Evolutionary conservation across 805 yeast genomes (phyloP), one percentile per base, ranked within the genome.

Genomic region (Yarrowia sp.): DNA sequence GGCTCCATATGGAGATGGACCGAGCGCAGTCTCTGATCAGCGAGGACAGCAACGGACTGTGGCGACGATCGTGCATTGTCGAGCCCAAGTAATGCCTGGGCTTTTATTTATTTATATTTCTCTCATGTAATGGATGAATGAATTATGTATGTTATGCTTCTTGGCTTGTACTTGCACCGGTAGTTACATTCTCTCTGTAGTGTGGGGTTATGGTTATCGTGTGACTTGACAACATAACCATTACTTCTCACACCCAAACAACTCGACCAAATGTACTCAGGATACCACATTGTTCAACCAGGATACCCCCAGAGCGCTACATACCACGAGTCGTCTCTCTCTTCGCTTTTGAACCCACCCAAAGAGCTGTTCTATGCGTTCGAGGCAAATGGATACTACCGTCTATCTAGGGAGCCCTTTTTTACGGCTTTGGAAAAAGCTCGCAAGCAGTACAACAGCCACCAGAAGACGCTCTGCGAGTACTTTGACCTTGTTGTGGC

Each of bases 21-120:
- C 63, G 66, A 14, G 67, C 73, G 14, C 71, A 72, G 62, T 63
- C 66, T 8, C 63, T 65, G 21, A 69, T 71, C 7, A 56, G 63
- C 4, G 62, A 63, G 14, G 75, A 73, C 61, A 62, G 63, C 24
- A 72, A 74, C 42, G 71, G 66, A 4, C 71, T 71, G 39, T 74
- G 76, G 76, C 70, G 76, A 21, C 71, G 76, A 29, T 68, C 71
- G 46, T 69, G 72, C 55, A 65, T 73, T 24, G 71, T 73, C 42
- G 74, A 74, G 68, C 76, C 76, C 8, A 67, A 69, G 56, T 33
- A 31, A 27, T 16, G n/a, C 44, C 12, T 14, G 35, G 38, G n/a
- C 16, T 21, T 14, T 55, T 55, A 55, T 55, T 55, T 55, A 55
- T 55, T 55, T 38, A 38, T 38, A 13, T n/a, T n/a, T 22, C 21